Conservation (phyloP, 2,329 filamentous ascomycete genomes). For the Huntiella decipiens region DNA sequence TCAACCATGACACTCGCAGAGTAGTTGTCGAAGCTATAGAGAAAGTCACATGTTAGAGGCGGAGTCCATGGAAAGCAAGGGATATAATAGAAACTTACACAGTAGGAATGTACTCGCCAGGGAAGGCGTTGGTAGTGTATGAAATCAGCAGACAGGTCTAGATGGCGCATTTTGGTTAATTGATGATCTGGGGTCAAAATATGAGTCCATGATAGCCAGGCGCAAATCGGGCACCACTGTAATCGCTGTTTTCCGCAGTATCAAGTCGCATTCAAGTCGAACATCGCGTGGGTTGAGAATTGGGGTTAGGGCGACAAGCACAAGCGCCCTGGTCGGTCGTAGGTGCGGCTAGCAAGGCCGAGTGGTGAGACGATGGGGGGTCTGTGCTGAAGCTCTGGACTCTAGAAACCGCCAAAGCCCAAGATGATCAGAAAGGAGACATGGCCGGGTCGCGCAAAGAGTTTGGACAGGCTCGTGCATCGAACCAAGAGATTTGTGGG, state of each 20-base stretch:
- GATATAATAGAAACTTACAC: conserved; percentile 42
- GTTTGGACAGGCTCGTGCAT: too few relatives aligned
- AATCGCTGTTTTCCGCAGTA: neutral
- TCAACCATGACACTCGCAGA: conserved; percentile 98
- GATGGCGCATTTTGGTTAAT: conserved; percentile 6
- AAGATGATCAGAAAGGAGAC: too few relatives aligned
- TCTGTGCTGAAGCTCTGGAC: conserved; percentile 4
- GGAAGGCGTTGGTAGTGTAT: conserved; percentile 98
- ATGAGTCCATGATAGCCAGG: too few relatives aligned
- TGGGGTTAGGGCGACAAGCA: conserved; percentile 7
- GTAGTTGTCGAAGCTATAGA: conserved; percentile 83
- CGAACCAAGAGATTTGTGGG: too few relatives aligned
- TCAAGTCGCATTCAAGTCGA: too few relatives aligned
- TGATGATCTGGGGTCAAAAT: neutral
- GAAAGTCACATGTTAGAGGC: conserved; percentile 2
- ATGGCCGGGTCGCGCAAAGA: too few relatives aligned
- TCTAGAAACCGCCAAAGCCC: too few relatives aligned
- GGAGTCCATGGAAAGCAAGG: neutral
- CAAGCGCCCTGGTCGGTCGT: too few relatives aligned
- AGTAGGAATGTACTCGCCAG: conserved; percentile 98
- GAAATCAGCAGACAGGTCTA: conserved; percentile 98
- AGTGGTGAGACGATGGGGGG: neutral
- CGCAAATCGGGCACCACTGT: too few relatives aligned
- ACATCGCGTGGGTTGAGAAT: neutral
- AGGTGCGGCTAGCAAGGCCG: too few relatives aligned